Conservation (phyloP, 1,284 basidiomycete species). For the Megacollybia platyphylla region DNA sequence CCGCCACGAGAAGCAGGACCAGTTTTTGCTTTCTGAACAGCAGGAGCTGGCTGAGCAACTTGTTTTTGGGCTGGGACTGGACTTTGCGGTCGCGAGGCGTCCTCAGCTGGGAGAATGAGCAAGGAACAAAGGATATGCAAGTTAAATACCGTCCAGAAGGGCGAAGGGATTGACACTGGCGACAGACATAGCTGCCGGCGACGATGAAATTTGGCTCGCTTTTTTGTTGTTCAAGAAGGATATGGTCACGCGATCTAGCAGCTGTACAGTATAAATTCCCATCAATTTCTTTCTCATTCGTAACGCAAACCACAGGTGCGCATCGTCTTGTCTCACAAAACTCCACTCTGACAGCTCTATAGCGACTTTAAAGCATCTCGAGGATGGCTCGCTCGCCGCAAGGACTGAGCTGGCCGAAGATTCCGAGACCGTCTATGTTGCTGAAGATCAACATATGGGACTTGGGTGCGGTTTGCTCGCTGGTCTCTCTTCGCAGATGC, state of each 20-base stretch:
- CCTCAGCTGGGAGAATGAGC: slow-evolving; percentile 24
- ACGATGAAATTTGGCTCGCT: slow-evolving; percentile 11
- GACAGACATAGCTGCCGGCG: slow-evolving; percentile 77
- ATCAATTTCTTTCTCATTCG: slow-evolving; percentile 11
- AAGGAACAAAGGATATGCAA: slow-evolving; percentile 3
- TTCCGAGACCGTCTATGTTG: slow-evolving; percentile 72
- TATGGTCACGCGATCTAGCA: not conserved
- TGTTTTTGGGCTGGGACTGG: slow-evolving; percentile 27
- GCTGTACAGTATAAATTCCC: slow-evolving; percentile 7
- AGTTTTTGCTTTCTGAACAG: slow-evolving; percentile 30
- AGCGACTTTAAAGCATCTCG: slow-evolving; percentile 80
- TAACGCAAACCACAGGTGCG: slow-evolving; percentile 57
- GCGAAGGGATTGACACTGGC: slow-evolving; percentile 75
- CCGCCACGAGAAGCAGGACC: slow-evolving; percentile 64
- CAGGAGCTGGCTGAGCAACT: slow-evolving; percentile 19
- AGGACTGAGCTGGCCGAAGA: slow-evolving; percentile 71
- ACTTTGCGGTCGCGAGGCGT: slow-evolving; percentile 30
- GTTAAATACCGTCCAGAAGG: slow-evolving; percentile 54
- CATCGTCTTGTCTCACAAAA: slow-evolving; percentile 5
- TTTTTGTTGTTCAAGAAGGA: not conserved
- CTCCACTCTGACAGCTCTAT: not conserved
- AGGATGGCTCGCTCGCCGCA: slow-evolving; percentile 63
- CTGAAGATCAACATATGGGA: slow-evolving; percentile 72
- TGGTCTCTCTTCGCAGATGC: slow-evolving; percentile 50
- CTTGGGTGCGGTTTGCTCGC: slow-evolving; percentile 73